Conservation (phyloP, 2,329 filamentous ascomycete species). For the Neofusicoccum kwambonambiense region DNA sequence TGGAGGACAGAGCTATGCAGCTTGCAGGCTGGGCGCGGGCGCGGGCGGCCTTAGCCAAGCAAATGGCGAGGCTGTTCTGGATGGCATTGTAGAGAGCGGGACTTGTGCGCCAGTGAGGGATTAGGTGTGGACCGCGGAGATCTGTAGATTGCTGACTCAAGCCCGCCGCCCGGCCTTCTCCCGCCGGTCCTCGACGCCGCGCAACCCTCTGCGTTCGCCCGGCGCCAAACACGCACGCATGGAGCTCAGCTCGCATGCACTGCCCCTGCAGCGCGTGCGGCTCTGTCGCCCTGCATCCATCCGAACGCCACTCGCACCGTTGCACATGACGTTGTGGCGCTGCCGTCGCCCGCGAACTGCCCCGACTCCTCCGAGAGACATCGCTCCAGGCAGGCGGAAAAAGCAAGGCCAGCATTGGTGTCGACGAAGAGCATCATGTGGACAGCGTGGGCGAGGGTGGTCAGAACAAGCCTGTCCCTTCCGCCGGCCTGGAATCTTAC, state of each 20-base stretch:
- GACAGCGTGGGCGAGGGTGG: background rate
- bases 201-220: no score
- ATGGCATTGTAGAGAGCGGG: background rate
- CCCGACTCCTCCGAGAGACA: background rate
- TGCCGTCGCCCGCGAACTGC: background rate
- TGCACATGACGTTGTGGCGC: background rate
- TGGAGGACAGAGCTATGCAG: background rate
- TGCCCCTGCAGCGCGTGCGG: background rate
- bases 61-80: background rate
- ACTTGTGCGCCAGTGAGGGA: background rate
- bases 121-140: background rate
- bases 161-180: no score
- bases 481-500: background rate
- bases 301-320: background rate
- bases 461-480: background rate
- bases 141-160: no score
- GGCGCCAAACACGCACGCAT: no score
- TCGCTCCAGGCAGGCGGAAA: background rate
- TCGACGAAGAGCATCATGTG: background rate
- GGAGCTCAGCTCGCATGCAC: background rate
- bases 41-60: background rate
- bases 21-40: background rate
- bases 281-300: background rate
- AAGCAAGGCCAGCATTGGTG: background rate
- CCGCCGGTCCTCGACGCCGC: no score